phyloP scores from a whole-genome alignment of 179 eudicot genomes.

The Silene vulgaris region DNA sequence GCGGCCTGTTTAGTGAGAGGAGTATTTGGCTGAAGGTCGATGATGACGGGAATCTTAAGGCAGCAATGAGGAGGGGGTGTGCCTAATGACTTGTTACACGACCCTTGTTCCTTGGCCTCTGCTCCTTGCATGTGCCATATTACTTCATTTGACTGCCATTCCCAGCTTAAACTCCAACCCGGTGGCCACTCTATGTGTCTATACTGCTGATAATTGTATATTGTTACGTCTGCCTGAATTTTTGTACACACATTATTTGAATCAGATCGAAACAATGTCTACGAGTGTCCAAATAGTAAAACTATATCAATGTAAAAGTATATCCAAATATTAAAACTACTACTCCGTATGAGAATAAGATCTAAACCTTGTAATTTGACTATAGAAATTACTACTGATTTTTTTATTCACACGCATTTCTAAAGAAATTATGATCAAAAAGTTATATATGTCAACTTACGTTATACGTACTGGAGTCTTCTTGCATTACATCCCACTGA shows the following conservation, averaged over 20 bases:
- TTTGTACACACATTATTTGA: no score
- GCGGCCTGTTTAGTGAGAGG: conserved; percentile 48
- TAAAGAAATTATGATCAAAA: no score
- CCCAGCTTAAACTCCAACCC: conserved; percentile 81
- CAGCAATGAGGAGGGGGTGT: conserved; percentile 73
- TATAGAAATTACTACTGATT: no score
- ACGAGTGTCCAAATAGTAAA: no score
- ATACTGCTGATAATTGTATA: conserved; percentile 63
- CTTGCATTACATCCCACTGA: conserved; percentile 66
- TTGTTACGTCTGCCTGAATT: conserved; percentile 52
- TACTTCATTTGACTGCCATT: conserved; percentile 58
- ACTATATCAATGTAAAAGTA: no score
- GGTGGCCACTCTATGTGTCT: conserved; percentile 75
- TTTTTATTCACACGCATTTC: no score
- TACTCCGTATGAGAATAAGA: no score
- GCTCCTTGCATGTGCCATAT: conserved; percentile 75
- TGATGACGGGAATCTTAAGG: conserved; percentile 54
- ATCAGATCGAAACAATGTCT: no score
- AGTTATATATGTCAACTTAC: conserved; percentile 32
- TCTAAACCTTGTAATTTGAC: no score
- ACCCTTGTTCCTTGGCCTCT: conserved; percentile 80
- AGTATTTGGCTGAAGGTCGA: conserved; percentile 65
- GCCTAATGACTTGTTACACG: conserved; percentile 51
- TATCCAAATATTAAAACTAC: no score
- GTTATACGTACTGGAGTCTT: conserved; percentile 34